phyloP scores from a whole-genome alignment of 1,139 yeast species.

The Suhomyces terraborum region DNA sequence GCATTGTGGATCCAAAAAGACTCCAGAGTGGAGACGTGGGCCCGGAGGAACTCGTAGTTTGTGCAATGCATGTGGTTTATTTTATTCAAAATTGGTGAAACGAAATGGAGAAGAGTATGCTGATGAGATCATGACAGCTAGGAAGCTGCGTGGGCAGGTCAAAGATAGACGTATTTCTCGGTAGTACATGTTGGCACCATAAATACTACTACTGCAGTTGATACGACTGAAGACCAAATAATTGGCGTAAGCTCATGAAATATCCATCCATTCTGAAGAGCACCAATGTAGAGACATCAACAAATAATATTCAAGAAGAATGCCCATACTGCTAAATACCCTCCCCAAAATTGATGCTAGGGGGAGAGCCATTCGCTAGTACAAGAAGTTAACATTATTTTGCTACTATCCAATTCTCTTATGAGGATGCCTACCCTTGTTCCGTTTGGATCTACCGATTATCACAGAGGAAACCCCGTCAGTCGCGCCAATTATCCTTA shows the following conservation, averaged over 20 bases:
- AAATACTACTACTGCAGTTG: too few relatives aligned
- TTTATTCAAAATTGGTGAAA: slow-evolving; percentile 36
- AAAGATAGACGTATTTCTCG: slow-evolving; percentile 13
- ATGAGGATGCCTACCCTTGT: too few relatives aligned
- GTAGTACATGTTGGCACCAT: neutral
- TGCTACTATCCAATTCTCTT: too few relatives aligned
- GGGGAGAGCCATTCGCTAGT: neutral
- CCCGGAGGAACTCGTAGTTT: slow-evolving; percentile 46
- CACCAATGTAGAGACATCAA: too few relatives aligned
- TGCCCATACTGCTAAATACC: too few relatives aligned
- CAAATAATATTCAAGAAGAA: too few relatives aligned
- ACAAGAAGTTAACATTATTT: neutral
- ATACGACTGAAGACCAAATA: too few relatives aligned
- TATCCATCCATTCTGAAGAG: too few relatives aligned
- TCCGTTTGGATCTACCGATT: too few relatives aligned
- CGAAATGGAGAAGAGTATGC: slow-evolving; percentile 32
- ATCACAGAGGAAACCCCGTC: too few relatives aligned
- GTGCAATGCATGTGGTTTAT: slow-evolving; percentile 51
- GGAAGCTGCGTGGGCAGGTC: slow-evolving; percentile 17
- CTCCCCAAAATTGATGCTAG: too few relatives aligned
- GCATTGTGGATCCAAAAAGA: slow-evolving; percentile 25
- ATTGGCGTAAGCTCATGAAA: neutral
- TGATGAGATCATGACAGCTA: slow-evolving; percentile 25
- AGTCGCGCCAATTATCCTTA: too few relatives aligned
- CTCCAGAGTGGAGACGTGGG: slow-evolving; percentile 53